These are phyloP conservation scores for Candida incommunis DNA, from an alignment of 805 yeast species.

Conservation along the genomic window DNA sequence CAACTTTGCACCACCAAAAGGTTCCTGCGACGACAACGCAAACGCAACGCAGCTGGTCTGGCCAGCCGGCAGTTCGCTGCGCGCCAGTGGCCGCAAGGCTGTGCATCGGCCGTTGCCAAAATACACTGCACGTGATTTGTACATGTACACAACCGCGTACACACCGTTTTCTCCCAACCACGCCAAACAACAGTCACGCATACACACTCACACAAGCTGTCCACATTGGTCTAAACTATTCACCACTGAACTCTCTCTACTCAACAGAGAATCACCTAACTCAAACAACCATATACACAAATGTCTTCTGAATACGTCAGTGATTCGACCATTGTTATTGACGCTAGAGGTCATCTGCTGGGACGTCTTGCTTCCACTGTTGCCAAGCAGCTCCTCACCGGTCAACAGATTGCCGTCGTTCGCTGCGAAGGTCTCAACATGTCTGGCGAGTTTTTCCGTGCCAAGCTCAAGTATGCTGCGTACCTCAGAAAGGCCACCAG, in stretches of 20 bases:
- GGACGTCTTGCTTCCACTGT: conserved; percentile 99
- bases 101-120: no score
- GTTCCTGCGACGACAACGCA: no score
- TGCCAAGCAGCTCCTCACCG: conserved; percentile 96
- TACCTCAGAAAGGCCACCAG: conserved; percentile 99
- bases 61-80: no score
- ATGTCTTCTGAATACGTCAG: conserved; percentile 1
- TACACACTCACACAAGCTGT: no score
- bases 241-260: no score
- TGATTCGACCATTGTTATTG: conserved; percentile 61
- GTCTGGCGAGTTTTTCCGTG: conserved; percentile 99
- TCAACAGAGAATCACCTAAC: no score
- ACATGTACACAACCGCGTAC: no score
- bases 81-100: no score
- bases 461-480: conserved; percentile 99
- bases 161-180: background rate
- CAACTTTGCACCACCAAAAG: no score
- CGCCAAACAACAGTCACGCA: background rate
- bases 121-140: no score
- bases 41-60: no score
- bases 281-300: background rate
- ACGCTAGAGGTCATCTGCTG: conserved; percentile 98
- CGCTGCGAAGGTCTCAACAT: conserved; percentile 96
- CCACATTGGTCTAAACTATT: background rate
- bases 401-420: conserved; percentile 95